phyloP scores from a whole-genome alignment of 345 rosid species.

The Limnanthes douglasii region DNA sequence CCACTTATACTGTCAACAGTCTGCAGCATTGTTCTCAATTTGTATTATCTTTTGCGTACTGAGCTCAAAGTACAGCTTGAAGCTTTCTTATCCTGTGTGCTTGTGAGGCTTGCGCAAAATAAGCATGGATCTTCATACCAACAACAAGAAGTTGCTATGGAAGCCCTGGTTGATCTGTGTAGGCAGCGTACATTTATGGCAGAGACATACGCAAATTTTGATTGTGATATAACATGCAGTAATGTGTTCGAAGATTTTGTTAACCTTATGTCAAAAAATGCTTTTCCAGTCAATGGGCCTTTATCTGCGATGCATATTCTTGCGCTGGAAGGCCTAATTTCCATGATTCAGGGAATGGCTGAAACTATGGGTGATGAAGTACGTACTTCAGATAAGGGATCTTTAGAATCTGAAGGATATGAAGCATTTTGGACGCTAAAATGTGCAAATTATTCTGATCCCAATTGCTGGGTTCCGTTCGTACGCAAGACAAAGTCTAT shows the following conservation, averaged over 20 bases:
- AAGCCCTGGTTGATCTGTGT: constrained; percentile 63
- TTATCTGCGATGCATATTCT: constrained; percentile 63
- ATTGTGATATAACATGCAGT: constrained; percentile 56
- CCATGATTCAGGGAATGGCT: constrained; percentile 44
- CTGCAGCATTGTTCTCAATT: constrained; percentile 58
- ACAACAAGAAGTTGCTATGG: constrained; percentile 78
- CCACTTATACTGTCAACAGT: constrained; percentile 71
- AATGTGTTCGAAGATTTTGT: constrained; percentile 57
- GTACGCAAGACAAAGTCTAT: constrained; percentile 35
- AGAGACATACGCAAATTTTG: constrained; percentile 63
- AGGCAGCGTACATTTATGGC: constrained; percentile 47
- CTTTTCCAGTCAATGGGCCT: constrained; percentile 61
- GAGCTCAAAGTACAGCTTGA: constrained; percentile 61
- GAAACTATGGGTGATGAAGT: constrained; percentile 38
- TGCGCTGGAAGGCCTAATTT: constrained; percentile 56
- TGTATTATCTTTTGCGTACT: constrained; percentile 46
- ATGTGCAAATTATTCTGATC: constrained; percentile 40
- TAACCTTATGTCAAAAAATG: constrained; percentile 50
- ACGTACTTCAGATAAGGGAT: constrained; percentile 15
- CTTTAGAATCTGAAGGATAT: constrained; percentile 23
- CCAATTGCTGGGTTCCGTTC: constrained; percentile 46
- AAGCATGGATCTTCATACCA: constrained; percentile 63
- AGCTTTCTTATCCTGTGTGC: constrained; percentile 59
- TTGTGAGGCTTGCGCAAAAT: constrained; percentile 50
- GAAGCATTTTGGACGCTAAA: constrained; percentile 38